Conservation (phyloP, 768 basidiomycete species). For the Podaxis mareebaensis region DNA sequence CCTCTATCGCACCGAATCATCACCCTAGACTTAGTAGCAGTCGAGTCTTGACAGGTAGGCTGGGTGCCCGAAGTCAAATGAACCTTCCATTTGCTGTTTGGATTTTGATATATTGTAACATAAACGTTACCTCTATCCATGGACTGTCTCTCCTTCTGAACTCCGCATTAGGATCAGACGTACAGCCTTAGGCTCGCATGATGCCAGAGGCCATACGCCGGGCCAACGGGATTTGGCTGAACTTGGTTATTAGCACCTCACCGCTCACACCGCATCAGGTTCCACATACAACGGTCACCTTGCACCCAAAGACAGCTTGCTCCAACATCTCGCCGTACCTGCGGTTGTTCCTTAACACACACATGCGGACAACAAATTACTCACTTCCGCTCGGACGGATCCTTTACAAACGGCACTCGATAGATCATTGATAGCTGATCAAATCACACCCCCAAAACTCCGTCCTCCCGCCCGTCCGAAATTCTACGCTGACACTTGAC, state of each 20-base stretch:
- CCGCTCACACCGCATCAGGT: slow-evolving; percentile 10
- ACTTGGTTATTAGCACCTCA: slow-evolving; percentile 2
- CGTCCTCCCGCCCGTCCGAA: background rate
- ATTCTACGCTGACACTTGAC: background rate
- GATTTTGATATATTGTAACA: slow-evolving; percentile 18
- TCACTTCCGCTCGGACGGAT: slow-evolving; percentile 12
- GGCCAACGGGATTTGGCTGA: background rate
- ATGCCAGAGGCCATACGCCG: slow-evolving; percentile 10
- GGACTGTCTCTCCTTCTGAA: background rate
- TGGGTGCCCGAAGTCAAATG: slow-evolving; percentile 13
- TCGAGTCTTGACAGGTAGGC: slow-evolving; percentile 2
- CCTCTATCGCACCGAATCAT: slow-evolving; percentile 7
- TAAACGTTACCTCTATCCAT: slow-evolving; percentile 12
- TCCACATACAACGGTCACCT: background rate
- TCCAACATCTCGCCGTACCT: slow-evolving; percentile 5
- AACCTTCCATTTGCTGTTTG: slow-evolving; percentile 6
- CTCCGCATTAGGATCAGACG: slow-evolving; percentile 9
- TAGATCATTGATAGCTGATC: background rate
- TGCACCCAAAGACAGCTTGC: background rate
- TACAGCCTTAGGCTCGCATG: slow-evolving; percentile 13
- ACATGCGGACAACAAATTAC: background rate
- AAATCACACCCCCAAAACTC: background rate
- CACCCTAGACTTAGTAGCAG: background rate
- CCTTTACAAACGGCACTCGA: background rate
- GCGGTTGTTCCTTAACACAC: slow-evolving; percentile 8